Conservation (phyloP, 2,329 filamentous ascomycete genomes). For the Apiospora rasikravindrae region DNA sequence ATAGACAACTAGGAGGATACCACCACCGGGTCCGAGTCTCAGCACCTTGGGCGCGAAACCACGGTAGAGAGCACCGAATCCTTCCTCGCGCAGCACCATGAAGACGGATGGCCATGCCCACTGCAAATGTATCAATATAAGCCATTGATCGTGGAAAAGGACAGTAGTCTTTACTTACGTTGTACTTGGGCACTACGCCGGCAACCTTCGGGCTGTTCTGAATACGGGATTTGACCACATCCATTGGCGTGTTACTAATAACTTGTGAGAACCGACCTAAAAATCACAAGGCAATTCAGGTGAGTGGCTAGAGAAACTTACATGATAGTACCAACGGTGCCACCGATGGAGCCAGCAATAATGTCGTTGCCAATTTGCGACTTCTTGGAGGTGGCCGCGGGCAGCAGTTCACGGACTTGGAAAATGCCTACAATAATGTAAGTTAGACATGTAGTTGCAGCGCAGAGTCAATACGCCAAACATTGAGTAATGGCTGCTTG, state of each 20-base stretch:
- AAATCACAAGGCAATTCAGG: not conserved
- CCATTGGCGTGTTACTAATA: constrained; percentile 91
- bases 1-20: constrained; percentile 67
- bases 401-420: constrained; percentile 87
- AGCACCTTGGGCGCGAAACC: constrained; percentile 41
- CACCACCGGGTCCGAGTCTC: constrained; percentile 58
- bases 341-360: constrained; percentile 84
- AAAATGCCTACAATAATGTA: constrained; percentile 66
- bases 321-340: constrained; percentile 60
- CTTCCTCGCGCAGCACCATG: constrained; percentile 69
- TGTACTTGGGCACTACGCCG: constrained; percentile 91
- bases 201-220: constrained; percentile 88
- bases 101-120: constrained; percentile 12
- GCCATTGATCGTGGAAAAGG: not conserved
- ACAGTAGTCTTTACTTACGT: constrained; percentile 43
- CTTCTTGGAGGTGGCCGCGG: constrained; percentile 79
- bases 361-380: constrained; percentile 72
- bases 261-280: constrained; percentile 49
- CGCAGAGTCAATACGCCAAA: not conserved
- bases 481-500: too few species aligned
- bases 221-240: constrained; percentile 97
- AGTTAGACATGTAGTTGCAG: not conserved
- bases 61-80: constrained; percentile 66
- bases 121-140: not conserved
- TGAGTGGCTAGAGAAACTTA: constrained; percentile 31